These are phyloP conservation scores for Eleusine indica DNA, from an alignment of 176 grass and related monocot species.

Conservation along the genomic window DNA sequence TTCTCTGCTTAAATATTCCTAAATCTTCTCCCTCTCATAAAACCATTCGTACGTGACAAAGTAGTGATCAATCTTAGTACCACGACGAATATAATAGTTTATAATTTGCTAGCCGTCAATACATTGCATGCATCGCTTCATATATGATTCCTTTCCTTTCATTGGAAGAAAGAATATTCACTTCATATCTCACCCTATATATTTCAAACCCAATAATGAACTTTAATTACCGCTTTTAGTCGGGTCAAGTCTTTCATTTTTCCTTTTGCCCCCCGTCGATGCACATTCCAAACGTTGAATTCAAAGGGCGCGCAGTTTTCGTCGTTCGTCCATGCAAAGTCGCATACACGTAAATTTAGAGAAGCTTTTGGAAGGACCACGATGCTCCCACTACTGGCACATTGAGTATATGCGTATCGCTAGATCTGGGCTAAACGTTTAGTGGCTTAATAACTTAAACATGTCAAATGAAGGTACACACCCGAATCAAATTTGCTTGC, in stretches of 20 bases:
- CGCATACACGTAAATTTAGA: constrained; percentile 5
- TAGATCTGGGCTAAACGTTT: background rate
- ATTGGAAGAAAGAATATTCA: constrained; percentile 48
- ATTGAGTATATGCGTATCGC: background rate
- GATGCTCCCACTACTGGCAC: background rate
- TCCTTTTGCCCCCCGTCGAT: constrained; percentile 3
- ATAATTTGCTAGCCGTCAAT: background rate
- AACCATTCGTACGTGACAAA: background rate
- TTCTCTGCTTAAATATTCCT: background rate
- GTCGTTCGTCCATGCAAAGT: constrained; percentile 8
- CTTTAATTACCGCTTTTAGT: background rate
- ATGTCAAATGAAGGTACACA: background rate
- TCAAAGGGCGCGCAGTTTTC: background rate
- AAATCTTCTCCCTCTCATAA: background rate
- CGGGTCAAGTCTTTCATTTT: background rate
- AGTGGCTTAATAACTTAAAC: background rate
- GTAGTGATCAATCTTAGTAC: background rate
- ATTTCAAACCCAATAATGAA: background rate
- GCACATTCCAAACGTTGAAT: constrained; percentile 37
- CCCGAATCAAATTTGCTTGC: constrained; percentile 9
- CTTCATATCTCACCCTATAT: background rate
- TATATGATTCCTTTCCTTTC: constrained; percentile 43
- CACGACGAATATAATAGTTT: background rate
- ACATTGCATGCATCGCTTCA: background rate
- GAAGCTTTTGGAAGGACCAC: background rate